Percentiles rank a stretch among this genome's conserved stretches.
phyloP scores from a whole-genome alignment of 768 basidiomycete genomes.

The Russula dissimulans region DNA sequence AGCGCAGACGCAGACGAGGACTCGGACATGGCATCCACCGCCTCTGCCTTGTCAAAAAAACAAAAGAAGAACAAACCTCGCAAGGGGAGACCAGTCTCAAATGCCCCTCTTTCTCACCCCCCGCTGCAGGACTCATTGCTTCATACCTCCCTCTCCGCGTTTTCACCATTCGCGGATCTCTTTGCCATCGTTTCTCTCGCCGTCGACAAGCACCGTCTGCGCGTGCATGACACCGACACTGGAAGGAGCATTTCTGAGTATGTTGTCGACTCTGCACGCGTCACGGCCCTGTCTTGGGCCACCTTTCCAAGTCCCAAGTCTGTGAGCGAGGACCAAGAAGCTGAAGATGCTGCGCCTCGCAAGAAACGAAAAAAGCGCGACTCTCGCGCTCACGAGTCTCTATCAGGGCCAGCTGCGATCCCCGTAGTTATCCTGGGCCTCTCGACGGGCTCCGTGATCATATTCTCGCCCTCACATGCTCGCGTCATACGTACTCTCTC shows the following conservation, averaged over 20 bases:
- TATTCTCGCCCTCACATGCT: slow-evolving; percentile 56
- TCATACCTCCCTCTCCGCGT: slow-evolving; percentile 41
- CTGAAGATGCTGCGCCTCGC: slow-evolving; percentile 31
- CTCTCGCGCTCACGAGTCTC: slow-evolving; percentile 25
- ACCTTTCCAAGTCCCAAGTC: slow-evolving; percentile 27
- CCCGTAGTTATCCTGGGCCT: slow-evolving; percentile 50
- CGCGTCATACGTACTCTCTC: slow-evolving; percentile 46
- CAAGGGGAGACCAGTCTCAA: slow-evolving; percentile 42
- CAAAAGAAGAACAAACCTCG: slow-evolving; percentile 38
- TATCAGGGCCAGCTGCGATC: slow-evolving; percentile 23
- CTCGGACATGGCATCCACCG: slow-evolving; percentile 35
- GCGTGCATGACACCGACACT: slow-evolving; percentile 51
- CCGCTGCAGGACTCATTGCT: slow-evolving; percentile 39
- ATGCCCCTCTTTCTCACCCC: slow-evolving; percentile 48
- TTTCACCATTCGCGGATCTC: slow-evolving; percentile 46
- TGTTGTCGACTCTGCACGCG: slow-evolving; percentile 44
- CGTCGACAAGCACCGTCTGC: slow-evolving; percentile 63
- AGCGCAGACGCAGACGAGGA: neutral
- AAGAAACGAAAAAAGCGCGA: slow-evolving; percentile 46
- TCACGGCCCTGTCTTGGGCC: slow-evolving; percentile 48
- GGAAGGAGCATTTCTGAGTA: slow-evolving; percentile 49
- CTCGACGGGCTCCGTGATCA: slow-evolving; percentile 45
- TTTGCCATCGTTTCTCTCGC: slow-evolving; percentile 58
- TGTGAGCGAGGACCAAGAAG: slow-evolving; percentile 21
- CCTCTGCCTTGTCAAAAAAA: slow-evolving; percentile 49